Evolutionary conservation across 2,329 filamentous ascomycete species (phyloP), one percentile per base, ranked within the genome.

Genomic region (Trematosphaeria pertusa): DNA sequence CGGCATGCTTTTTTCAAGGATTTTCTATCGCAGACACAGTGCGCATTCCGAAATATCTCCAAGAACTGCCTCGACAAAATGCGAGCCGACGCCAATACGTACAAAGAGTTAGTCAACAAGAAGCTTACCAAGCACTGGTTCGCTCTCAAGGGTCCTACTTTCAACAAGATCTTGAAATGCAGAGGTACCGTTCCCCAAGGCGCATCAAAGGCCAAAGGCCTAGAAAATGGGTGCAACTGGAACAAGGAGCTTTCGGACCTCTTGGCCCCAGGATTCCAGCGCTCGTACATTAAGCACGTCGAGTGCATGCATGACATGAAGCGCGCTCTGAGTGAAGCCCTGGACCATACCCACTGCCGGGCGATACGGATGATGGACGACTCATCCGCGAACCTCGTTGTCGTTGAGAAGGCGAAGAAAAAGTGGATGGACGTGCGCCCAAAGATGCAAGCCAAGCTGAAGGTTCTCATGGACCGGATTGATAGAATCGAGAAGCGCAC

Each of bases 221-320:
- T 63, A 0, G 51, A 62, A 21, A 15, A 54, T 0, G 46, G 48
- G 3, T 46, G 41, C 15, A 45, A 62, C 17, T 62, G 57, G 58
- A 62, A 61, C 30, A 28, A 21, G 7, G 58, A 61, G 2, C 41
- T 64, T 1, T 50, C 57, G 0, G 31, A 14, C 5, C 46, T 58
- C 2, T 28, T 65, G 0, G 33, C 40, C 8, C 43, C 55, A 2
- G 44, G 37, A 0, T 56, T 64, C 7, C 15, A 40, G 3, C 54
- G 37, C 7, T 62, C 60, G 57, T 38, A 47, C 2, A 21, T 14
- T 1, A 12, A 18, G 2, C 43, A 62, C 17, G 12, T 11, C 5
- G 19, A 31, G 1, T n/a, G 43, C 2, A 38, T 56, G 37, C 21
- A 31, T 18, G 5, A 15, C 2, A 15, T 58, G 37, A 28, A 5